These are phyloP conservation scores for Aegilops sharonensis DNA, from an alignment of 176 grass and related monocot genomes.

Conservation along the genomic window DNA sequence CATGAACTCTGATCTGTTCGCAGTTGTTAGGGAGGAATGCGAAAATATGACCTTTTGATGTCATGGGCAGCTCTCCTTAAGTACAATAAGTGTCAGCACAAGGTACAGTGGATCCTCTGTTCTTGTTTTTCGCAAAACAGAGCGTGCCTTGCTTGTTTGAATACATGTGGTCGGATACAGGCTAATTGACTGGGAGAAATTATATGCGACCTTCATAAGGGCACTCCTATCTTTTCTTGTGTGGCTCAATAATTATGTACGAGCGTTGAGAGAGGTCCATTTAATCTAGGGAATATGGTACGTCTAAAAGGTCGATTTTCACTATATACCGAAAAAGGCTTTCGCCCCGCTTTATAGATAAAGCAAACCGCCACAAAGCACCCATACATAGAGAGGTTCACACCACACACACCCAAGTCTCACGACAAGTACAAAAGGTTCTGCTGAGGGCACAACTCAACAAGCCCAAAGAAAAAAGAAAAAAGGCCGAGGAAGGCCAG, in stretches of 20 bases:
- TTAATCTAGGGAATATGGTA: not conserved
- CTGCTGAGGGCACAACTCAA: too few species aligned
- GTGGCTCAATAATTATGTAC: not conserved
- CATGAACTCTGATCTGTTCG: slow-evolving; percentile 61
- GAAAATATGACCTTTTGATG: slow-evolving; percentile 64
- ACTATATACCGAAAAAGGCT: not conserved
- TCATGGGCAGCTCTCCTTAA: not conserved
- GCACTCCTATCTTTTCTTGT: not conserved
- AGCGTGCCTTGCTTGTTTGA: not conserved
- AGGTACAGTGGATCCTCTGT: not conserved
- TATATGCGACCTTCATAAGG: not conserved
- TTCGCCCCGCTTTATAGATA: too few species aligned
- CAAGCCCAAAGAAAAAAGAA: too few species aligned
- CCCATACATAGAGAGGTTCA: too few species aligned
- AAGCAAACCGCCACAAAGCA: too few species aligned
- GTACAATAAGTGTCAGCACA: not conserved
- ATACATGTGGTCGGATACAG: not conserved
- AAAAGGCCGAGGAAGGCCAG: too few species aligned
- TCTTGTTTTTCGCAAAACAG: not conserved
- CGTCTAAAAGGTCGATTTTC: not conserved
- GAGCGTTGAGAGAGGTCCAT: not conserved
- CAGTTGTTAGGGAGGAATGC: slow-evolving; percentile 56
- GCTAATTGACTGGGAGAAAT: not conserved
- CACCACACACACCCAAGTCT: too few species aligned
- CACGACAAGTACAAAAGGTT: too few species aligned